Conservation (phyloP, 164 flowering plant genomes). For the Pachysandra terminalis region DNA sequence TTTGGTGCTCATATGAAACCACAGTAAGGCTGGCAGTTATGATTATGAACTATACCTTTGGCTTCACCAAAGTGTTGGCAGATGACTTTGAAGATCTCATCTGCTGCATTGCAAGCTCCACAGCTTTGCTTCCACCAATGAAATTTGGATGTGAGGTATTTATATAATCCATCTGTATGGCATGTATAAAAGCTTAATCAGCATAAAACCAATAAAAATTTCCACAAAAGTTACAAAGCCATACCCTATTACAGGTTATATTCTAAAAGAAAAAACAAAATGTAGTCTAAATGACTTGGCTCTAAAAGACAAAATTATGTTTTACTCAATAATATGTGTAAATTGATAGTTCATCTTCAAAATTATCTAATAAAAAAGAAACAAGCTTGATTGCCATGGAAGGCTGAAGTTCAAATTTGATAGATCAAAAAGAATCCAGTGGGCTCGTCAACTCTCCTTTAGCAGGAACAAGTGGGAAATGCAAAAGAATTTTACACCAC, state of each 20-base stretch:
- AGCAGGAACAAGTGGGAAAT: background rate
- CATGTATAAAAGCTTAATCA: background rate
- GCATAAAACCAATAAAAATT: background rate
- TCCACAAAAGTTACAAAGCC: background rate
- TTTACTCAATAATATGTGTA: no score
- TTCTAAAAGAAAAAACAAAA: no score
- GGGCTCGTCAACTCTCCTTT: no score
- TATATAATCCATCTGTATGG: conserved; percentile 51
- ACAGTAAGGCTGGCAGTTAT: background rate
- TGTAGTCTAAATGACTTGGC: no score
- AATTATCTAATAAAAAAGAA: no score
- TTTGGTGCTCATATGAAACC: background rate
- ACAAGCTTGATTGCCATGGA: no score
- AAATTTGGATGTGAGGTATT: conserved; percentile 57
- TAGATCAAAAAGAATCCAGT: no score
- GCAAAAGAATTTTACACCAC: background rate
- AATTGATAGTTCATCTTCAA: no score
- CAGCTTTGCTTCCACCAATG: conserved; percentile 53
- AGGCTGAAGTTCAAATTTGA: no score
- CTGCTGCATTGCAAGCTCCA: conserved; percentile 41
- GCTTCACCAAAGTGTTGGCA: conserved; percentile 2
- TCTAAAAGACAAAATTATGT: no score
- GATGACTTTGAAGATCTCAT: conserved; percentile 26
- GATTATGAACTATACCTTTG: background rate
- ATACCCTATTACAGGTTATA: no score